A percentile compares a stretch with the other conserved stretches of the same genome.
These are phyloP conservation scores for Xylaria venustula DNA, from an alignment of 495 filamentous ascomycete genomes.

Conservation along the genomic window DNA sequence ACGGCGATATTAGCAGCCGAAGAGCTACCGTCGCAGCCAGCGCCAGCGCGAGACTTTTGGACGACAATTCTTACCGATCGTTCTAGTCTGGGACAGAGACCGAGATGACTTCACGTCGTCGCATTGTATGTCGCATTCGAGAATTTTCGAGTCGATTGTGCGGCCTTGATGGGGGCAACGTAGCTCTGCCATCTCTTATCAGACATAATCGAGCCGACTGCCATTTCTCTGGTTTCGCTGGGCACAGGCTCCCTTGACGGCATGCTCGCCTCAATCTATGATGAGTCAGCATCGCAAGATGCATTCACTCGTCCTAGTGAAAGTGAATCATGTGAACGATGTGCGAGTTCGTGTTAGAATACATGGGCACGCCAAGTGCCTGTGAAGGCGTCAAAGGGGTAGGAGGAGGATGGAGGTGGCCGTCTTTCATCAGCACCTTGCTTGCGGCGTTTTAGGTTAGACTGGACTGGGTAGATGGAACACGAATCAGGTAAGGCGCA, in stretches of 20 bases:
- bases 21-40: conserved; percentile 1
- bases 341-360: too few species aligned
- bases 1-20: background rate
- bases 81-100: background rate
- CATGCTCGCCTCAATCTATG: too few species aligned
- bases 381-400: background rate
- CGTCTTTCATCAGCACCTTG: background rate
- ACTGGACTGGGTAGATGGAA: background rate
- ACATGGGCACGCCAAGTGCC: too few species aligned
- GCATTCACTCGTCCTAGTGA: too few species aligned
- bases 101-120: background rate
- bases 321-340: too few species aligned
- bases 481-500: background rate
- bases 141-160: background rate
- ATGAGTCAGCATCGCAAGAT: too few species aligned
- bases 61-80: background rate
- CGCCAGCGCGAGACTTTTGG: conserved; percentile 3
- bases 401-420: background rate
- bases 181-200: background rate
- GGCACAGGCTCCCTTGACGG: too few species aligned
- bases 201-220: too few species aligned
- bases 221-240: too few species aligned
- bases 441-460: conserved; percentile 7
- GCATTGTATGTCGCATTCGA: background rate
- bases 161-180: background rate